Percentiles rank a stretch among this genome's conserved stretches.
phyloP scores from a whole-genome alignment of 345 rosid species.

The Eucalyptus dawsonii region DNA sequence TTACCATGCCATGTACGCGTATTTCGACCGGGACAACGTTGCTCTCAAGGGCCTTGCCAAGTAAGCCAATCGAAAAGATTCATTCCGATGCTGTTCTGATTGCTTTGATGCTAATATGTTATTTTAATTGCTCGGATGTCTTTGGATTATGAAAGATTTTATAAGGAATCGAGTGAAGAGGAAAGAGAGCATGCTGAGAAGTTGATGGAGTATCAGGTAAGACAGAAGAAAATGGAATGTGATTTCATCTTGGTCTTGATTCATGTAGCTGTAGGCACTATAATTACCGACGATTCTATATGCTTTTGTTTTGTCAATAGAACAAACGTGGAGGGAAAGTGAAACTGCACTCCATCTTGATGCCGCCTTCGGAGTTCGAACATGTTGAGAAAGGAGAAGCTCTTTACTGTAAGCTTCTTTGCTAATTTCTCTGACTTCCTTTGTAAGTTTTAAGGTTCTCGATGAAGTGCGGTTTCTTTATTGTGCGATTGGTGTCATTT shows the following conservation, averaged over 20 bases:
- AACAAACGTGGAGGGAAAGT: constrained; percentile 90
- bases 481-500: neutral
- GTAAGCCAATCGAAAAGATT: constrained; percentile 6
- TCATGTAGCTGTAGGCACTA: neutral
- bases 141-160: constrained; percentile 27
- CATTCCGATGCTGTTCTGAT: neutral
- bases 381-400: constrained; percentile 93
- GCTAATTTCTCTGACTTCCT: neutral
- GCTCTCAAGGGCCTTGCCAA: constrained; percentile 62
- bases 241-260: neutral
- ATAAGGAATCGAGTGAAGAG: constrained; percentile 62
- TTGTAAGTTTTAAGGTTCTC: neutral
- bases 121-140: neutral
- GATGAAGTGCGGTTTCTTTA: neutral
- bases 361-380: constrained; percentile 70
- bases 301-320: constrained; percentile 8
- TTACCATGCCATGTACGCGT: constrained; percentile 69
- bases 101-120: neutral
- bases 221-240: neutral
- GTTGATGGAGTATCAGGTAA: constrained; percentile 63
- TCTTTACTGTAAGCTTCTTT: constrained; percentile 40
- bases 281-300: neutral
- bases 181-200: constrained; percentile 80
- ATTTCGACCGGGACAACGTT: constrained; percentile 70
- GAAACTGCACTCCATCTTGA: constrained; percentile 48